Evolutionary conservation across 441 rosid genomes (phyloP).

Genomic region (Erodium moschatum): DNA sequence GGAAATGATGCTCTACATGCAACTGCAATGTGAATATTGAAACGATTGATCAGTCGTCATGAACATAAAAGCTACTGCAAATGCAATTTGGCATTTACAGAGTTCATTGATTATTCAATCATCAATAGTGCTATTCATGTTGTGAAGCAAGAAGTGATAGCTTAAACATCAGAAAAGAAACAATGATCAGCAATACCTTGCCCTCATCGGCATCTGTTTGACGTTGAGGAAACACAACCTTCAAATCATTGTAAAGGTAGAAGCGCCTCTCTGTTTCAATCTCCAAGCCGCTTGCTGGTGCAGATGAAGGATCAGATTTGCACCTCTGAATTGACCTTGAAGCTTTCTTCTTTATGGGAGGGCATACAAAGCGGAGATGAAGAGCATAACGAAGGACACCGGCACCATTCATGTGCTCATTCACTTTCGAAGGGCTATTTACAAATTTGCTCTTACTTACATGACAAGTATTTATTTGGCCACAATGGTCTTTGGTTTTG

Average conservation of each 20-base stretch:
- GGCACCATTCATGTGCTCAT: constrained; percentile 26
- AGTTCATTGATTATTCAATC: neutral
- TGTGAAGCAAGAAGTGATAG: neutral
- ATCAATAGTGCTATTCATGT: neutral
- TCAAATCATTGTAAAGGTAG: constrained; percentile 45
- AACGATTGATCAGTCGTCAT: neutral
- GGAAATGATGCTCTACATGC: constrained; percentile 41
- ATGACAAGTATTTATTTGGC: constrained; percentile 18
- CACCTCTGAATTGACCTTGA: constrained; percentile 36
- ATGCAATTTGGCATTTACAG: neutral
- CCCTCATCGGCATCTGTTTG: constrained; percentile 60
- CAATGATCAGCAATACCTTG: constrained; percentile 29
- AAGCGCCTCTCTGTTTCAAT: constrained; percentile 29
- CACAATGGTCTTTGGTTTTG: constrained; percentile 17
- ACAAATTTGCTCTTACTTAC: constrained; percentile 21
- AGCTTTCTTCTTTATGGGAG: constrained; percentile 29
- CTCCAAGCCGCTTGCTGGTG: constrained; percentile 24
- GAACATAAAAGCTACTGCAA: neutral
- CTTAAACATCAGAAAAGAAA: neutral
- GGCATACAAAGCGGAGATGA: constrained; percentile 49
- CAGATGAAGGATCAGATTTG: constrained; percentile 38
- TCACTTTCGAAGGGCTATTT: constrained; percentile 34
- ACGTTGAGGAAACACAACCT: constrained; percentile 55
- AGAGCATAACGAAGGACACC: constrained; percentile 56
- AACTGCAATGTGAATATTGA: constrained; percentile 32